Base-by-base conservation (phyloP, 306 rosid genomes). In the Castanea mollissima region DNA sequence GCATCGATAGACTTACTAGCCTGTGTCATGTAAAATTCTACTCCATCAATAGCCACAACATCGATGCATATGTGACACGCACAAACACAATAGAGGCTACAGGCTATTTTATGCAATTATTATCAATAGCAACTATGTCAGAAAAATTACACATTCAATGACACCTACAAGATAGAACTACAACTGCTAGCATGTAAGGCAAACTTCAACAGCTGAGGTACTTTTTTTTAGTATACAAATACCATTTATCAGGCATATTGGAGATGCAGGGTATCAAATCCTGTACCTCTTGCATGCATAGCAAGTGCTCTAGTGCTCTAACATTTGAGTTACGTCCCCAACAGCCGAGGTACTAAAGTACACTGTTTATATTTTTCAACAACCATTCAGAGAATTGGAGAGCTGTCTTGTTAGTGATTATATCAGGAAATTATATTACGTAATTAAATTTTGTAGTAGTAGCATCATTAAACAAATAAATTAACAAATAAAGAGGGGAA, bases 1-100 rank as follows among this genome's bases (percentile, higher is more conserved):
- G 93, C 93, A 80, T 90, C 99, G 87, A 91, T 81, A 27, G 98
- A 91, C 79, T 96, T 96, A 71, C 93, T 88, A 41, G 94, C 93
- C 99, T 96, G 88, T 83, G 85, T 62, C 68, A 77, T 72, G 80
- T 74, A 74, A 19, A 57, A 82, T 29, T 34, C 29, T 25, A 62
- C 69, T 71, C 31, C 79, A 56, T 83, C 74, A 69, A 38, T 60
- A 75, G 74, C 55, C 80, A 80, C 75, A 74, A 72, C 52, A 71
- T 35, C 5, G 73, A 73, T 19, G 58, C 74, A 60, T 52, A 38
- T 4, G 55, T 71, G 46, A 38, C 71, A 18, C 70, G 8, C 23
- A 31, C 21, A 64, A 3, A 64, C n/a, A 64, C 18, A 25, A 64
- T 9, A 4, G 10, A 32, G 20, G 72, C 54, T 9, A 68, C 11